These are phyloP conservation scores for Aristolochia californica DNA, from an alignment of 164 flowering plant species.

Conservation along the genomic window DNA sequence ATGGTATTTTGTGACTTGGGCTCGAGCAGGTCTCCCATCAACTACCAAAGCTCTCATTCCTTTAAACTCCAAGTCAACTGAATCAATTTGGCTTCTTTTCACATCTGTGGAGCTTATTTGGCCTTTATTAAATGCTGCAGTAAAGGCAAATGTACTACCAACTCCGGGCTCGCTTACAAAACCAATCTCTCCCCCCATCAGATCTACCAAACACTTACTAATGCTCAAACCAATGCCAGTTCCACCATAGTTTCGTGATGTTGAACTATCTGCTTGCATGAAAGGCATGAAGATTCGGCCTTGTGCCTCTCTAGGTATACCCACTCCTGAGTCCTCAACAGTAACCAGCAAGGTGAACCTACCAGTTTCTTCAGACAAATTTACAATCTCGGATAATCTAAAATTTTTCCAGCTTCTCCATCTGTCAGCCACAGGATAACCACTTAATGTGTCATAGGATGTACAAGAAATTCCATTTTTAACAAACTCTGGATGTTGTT, in stretches of 20 bases:
- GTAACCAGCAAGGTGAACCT: slow-evolving; percentile 55
- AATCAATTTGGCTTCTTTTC: slow-evolving; percentile 30
- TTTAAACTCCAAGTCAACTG: slow-evolving; percentile 34
- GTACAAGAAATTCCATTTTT: slow-evolving; percentile 14
- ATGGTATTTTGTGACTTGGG: slow-evolving; percentile 83
- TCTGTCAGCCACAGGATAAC: slow-evolving; percentile 65
- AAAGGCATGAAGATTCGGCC: slow-evolving; percentile 77
- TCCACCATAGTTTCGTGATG: slow-evolving; percentile 87
- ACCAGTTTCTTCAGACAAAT: slow-evolving; percentile 22
- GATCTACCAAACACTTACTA: slow-evolving; percentile 68
- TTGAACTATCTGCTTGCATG: slow-evolving; percentile 95
- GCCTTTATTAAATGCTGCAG: slow-evolving; percentile 41
- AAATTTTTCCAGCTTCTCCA: slow-evolving; percentile 75
- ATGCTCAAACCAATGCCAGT: slow-evolving; percentile 96
- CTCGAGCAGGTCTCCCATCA: slow-evolving; percentile 65
- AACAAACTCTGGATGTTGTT: slow-evolving; percentile 22
- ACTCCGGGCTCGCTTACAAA: slow-evolving; percentile 63
- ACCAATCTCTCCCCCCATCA: slow-evolving; percentile 90
- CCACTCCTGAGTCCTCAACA: slow-evolving; percentile 91
- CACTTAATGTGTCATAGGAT: slow-evolving; percentile 55
- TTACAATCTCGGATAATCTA: slow-evolving; percentile 17
- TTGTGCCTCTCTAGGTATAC: slow-evolving; percentile 71
- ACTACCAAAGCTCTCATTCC: slow-evolving; percentile 65
- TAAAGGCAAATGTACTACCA: slow-evolving; percentile 81
- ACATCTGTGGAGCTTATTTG: slow-evolving; percentile 25